These are phyloP conservation scores for Phylloporus sp. DNA, from an alignment of 768 basidiomycete species.

Conservation along the genomic window DNA sequence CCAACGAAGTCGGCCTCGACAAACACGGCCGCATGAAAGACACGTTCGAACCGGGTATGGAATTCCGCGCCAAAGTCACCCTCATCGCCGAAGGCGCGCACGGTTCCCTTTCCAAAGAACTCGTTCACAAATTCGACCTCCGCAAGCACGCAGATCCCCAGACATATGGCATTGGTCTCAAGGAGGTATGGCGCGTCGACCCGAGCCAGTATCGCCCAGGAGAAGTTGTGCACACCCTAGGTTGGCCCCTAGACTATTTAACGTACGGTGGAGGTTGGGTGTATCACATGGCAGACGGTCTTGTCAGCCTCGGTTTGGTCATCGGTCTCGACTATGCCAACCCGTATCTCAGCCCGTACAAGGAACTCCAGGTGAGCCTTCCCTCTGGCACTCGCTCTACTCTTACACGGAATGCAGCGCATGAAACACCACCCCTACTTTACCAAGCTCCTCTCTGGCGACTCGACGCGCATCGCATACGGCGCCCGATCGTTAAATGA, in stretches of 20 bases:
- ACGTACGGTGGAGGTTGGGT: conserved; percentile 88
- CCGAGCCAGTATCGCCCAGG: conserved; percentile 53
- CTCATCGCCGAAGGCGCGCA: conserved; percentile 94
- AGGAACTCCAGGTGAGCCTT: conserved; percentile 77
- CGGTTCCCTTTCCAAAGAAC: conserved; percentile 80
- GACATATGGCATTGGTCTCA: conserved; percentile 93
- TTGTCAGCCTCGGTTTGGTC: conserved; percentile 88
- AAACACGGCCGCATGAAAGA: conserved; percentile 72
- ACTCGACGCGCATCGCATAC: conserved; percentile 77
- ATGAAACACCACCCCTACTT: conserved; percentile 98
- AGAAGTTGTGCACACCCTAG: conserved; percentile 88
- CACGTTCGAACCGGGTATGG: conserved; percentile 93
- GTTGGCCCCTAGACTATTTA: conserved; percentile 80
- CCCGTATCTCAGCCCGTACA: conserved; percentile 87
- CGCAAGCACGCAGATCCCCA: conserved; percentile 69
- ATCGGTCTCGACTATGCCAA: conserved; percentile 93
- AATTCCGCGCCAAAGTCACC: conserved; percentile 87
- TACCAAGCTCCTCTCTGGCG: conserved; percentile 67
- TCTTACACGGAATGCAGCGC: conserved; percentile 38
- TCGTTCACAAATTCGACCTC: conserved; percentile 69
- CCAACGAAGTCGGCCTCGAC: conserved; percentile 93
- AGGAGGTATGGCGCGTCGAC: conserved; percentile 95
- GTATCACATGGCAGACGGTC: conserved; percentile 92
- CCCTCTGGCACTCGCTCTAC: neutral
- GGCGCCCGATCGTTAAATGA: conserved; percentile 88